phyloP scores from a whole-genome alignment of 108 stramenopile species.

The Parmales sp. region DNA sequence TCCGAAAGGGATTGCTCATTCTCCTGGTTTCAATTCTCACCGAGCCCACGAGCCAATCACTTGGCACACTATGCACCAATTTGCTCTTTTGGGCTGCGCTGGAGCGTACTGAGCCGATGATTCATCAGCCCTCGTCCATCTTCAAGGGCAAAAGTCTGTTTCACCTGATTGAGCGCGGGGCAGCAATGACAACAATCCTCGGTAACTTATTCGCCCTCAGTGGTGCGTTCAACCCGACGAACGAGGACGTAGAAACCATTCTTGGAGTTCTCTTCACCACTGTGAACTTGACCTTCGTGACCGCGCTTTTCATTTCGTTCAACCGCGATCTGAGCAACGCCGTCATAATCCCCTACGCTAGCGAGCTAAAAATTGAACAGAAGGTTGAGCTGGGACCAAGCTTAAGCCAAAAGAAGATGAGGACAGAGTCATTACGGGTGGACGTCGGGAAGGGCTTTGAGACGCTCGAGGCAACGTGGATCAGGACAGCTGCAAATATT shows the following conservation, averaged over 20 bases:
- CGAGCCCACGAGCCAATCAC: background rate
- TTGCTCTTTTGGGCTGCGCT: background rate
- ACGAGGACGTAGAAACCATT: background rate
- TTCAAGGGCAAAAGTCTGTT: background rate
- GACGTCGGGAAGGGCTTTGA: too few relatives aligned
- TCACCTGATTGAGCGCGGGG: background rate
- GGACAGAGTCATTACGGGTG: too few relatives aligned
- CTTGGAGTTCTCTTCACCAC: background rate
- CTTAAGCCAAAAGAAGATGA: too few relatives aligned
- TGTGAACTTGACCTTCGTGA: background rate
- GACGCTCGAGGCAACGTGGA: too few relatives aligned
- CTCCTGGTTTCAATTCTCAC: background rate
- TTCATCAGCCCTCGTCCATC: background rate
- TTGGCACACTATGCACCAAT: background rate
- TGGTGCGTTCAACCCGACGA: background rate
- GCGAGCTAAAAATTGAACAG: too few relatives aligned
- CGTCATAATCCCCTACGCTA: too few relatives aligned
- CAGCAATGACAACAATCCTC: background rate
- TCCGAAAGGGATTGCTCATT: conserved; percentile 1
- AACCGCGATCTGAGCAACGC: too few relatives aligned
- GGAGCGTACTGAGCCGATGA: background rate
- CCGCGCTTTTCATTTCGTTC: conserved; percentile 3
- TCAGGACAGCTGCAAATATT: too few relatives aligned
- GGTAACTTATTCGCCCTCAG: background rate
- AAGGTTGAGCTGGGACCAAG: too few relatives aligned